Evolutionary conservation across 2,329 filamentous ascomycete species (phyloP), one percentile per base, ranked within the genome.

Genomic region (Fusarium albosuccineum): DNA sequence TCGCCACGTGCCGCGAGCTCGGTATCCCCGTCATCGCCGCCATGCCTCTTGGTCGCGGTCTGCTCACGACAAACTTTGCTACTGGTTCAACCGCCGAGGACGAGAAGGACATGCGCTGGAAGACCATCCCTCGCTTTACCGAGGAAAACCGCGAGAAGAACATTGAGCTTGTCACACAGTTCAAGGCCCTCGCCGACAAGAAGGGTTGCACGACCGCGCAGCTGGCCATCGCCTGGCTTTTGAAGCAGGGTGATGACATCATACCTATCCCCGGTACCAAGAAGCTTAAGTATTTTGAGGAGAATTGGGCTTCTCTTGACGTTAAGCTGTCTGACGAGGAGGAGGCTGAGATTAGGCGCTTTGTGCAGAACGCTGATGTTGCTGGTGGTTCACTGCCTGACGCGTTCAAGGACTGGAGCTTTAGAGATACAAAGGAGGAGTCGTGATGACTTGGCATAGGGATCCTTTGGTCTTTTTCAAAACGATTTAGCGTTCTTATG

Each of bases 191-290:
- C 5, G 87, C 87, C 0, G 77, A 82, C 33, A 80, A 77, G 63
- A 89, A 90, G 76, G 81, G 70, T 0, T 81, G 80, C 49, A 88
- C 87, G 1, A 67, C 85, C 0, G 80, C 80, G 2, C 84, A 91
- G 72, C 71, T 91, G 36, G 83, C 86, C 1, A 78, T 91, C 29
- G 87, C 88, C 0, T 91, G 88, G 87, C 63, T 90, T 60, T 68
- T 89, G 70, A 83, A 82, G 6, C 86, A 89, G 68, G 86, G 85
- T 0, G 79, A 82, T 5, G 84, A 89, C 66, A 78, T 90, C 45
- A 82, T 87, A 66, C 86, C 88, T 0, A 89, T 83, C 54, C 82
- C 79, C 0, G 82, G 81, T 2, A 83, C 81, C 3, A 67, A 80
- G 72, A 78, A 69, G 49, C 67, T 80, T 22, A 73, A 76, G 60